Evolutionary conservation across 257 asterid genomes (phyloP), one percentile per base, ranked within the genome.

Genomic region (Knoxia roxburghii): DNA sequence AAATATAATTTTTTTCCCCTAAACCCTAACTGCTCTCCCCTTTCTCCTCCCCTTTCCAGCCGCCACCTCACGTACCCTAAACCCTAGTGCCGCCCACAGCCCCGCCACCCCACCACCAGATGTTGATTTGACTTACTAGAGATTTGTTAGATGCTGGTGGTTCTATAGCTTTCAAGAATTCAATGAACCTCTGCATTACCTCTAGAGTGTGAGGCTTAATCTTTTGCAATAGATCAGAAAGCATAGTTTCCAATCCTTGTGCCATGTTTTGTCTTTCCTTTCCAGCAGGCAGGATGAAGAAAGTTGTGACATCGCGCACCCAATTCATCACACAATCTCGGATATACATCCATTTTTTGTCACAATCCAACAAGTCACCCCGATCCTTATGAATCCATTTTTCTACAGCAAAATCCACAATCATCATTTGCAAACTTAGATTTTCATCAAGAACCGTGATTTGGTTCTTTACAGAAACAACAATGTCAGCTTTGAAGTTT

Each of bases 151-250:
- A 7, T 18, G 12, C 14, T 10, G 60, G 39, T 30, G 62, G 17
- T 41, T 56, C 23, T 56, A 41, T 29, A 56, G 63, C 23, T 57
- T 57, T 57, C 41, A 57, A 17, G 63, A 57, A 3, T n/a, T 24
- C 43, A 15, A 57, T 4, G 13, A n/a, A 65, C 45, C 35, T 24
- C 30, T 17, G 10, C 2, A 3, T 4, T 13, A 26, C 64, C 6
- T 49, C 18, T 20, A 61, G 60, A 26, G 59, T 18, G 61, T 24
- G 18, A 18, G 23, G 41, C 63, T 57, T 57, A n/a, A 57, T 29
- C 23, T 18, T 57, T 6, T 14, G 23, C 63, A 57, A 24, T 57
- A 57, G 41, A 57, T 57, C 63, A 57, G 63, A 32, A 57, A 57
- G 24, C 43, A 57, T 15, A 17, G 63, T 32, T 32, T 57, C 63